Conservation (phyloP, 306 rosid genomes). For the Prunus campanulata region DNA sequence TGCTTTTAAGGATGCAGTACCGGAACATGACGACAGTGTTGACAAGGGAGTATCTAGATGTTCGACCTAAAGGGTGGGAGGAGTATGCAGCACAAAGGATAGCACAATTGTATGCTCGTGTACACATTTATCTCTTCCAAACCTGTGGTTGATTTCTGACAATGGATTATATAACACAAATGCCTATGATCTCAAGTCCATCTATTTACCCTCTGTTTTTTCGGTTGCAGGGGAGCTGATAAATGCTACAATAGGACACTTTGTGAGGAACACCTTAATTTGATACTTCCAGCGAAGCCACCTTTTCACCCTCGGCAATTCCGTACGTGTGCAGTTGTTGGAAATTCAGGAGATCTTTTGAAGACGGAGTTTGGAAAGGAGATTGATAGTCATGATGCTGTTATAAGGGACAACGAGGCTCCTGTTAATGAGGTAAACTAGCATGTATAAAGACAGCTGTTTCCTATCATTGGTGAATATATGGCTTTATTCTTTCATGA, state of each 20-base stretch:
- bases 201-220: slow-evolving; percentile 11
- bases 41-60: slow-evolving; percentile 89
- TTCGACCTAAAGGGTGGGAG: slow-evolving; percentile 86
- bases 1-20: slow-evolving; percentile 55
- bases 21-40: slow-evolving; percentile 96
- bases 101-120: slow-evolving; percentile 73
- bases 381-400: slow-evolving; percentile 89
- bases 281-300: slow-evolving; percentile 79
- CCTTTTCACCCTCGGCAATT: slow-evolving; percentile 93
- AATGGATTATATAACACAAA: neutral
- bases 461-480: neutral
- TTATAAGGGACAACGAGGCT: slow-evolving; percentile 95
- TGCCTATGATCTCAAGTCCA: slow-evolving; percentile 13
- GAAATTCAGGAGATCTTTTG: slow-evolving; percentile 96
- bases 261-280: slow-evolving; percentile 84
- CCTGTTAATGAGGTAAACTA: slow-evolving; percentile 82
- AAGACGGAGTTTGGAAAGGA: slow-evolving; percentile 80
- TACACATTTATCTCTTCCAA: neutral
- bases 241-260: slow-evolving; percentile 76
- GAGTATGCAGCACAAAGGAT: slow-evolving; percentile 88
- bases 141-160: slow-evolving; percentile 12
- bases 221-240: slow-evolving; percentile 57
- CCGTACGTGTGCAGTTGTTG: slow-evolving; percentile 88
- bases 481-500: neutral
- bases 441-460: neutral